phyloP scores from a whole-genome alignment of 352 stramenopile genomes.

The Globisporangium irregulare region DNA sequence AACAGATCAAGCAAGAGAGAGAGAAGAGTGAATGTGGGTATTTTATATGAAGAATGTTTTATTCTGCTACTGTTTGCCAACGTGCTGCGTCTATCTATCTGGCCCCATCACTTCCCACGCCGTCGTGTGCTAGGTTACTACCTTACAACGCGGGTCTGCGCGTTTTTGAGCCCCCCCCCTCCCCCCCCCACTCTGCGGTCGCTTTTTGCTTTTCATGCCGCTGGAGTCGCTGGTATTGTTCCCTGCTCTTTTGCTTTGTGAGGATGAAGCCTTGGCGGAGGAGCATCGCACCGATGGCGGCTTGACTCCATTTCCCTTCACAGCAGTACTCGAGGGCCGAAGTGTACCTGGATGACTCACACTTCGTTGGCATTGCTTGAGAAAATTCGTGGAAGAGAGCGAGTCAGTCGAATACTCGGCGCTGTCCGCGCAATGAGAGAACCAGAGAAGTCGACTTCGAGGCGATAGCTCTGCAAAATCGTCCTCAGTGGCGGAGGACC shows the following conservation, averaged over 20 bases:
- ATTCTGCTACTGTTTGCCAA: background rate
- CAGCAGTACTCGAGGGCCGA: conserved; percentile 6
- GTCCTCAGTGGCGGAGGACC: conserved; percentile 10
- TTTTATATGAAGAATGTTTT: background rate
- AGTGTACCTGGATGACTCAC: conserved; percentile 10
- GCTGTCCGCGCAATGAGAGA: conserved; percentile 41
- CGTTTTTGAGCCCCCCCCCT: background rate
- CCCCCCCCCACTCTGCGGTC: background rate
- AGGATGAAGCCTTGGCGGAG: conserved; percentile 21
- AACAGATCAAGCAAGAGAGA: background rate
- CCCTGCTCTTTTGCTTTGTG: background rate
- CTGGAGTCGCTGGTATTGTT: background rate
- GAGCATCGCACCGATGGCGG: conserved; percentile 20
- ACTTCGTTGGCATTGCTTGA: conserved; percentile 3
- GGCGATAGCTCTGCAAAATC: conserved; percentile 40
- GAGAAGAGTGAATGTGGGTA: background rate
- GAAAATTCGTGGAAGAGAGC: background rate
- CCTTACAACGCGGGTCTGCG: background rate
- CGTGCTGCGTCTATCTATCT: background rate
- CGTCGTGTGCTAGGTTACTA: background rate
- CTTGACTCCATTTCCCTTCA: background rate
- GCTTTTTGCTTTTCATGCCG: conserved; percentile 1
- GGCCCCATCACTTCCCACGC: background rate
- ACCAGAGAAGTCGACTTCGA: conserved; percentile 58
- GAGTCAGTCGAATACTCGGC: conserved; percentile 10